Evolutionary conservation across 2,329 filamentous ascomycete genomes (phyloP).

Genomic region (Paraconiothyrium sp.): DNA sequence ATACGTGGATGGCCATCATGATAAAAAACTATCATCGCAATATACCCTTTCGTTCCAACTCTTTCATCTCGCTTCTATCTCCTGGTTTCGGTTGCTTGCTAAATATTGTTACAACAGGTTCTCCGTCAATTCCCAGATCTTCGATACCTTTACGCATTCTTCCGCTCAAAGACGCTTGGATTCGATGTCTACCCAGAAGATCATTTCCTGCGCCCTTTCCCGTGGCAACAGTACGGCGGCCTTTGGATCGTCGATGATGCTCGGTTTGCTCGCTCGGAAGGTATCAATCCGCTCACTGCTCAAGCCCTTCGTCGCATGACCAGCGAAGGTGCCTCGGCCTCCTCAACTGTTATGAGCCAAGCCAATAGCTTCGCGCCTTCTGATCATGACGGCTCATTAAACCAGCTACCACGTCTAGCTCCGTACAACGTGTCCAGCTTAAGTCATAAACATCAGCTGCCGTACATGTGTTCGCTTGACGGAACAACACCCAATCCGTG

Average conservation of each 20-base stretch:
- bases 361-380: conserved; percentile 28
- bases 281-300: conserved; percentile 33
- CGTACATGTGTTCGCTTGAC: conserved; percentile 27
- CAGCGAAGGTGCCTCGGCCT: conserved; percentile 32
- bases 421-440: conserved; percentile 1
- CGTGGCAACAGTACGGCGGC: conserved; percentile 50
- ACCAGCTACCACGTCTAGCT: conserved; percentile 15
- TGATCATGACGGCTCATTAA: conserved; percentile 25
- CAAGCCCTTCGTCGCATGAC: conserved; percentile 44
- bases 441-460: conserved; percentile 11
- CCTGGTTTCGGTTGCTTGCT: conserved; percentile 26
- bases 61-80: not conserved
- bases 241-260: conserved; percentile 50
- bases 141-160: conserved; percentile 51
- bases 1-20: conserved; percentile 21
- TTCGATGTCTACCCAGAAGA: conserved; percentile 53
- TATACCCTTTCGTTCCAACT: not conserved
- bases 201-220: conserved; percentile 48
- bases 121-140: conserved; percentile 49
- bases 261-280: conserved; percentile 46
- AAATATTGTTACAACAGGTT: conserved; percentile 40
- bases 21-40: conserved; percentile 12
- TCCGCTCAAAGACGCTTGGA: conserved; percentile 47
- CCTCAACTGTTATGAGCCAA: conserved; percentile 15
- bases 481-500: conserved; percentile 15